phyloP scores from a whole-genome alignment of 2,329 filamentous ascomycete genomes.

The Sporothrix curviconia region DNA sequence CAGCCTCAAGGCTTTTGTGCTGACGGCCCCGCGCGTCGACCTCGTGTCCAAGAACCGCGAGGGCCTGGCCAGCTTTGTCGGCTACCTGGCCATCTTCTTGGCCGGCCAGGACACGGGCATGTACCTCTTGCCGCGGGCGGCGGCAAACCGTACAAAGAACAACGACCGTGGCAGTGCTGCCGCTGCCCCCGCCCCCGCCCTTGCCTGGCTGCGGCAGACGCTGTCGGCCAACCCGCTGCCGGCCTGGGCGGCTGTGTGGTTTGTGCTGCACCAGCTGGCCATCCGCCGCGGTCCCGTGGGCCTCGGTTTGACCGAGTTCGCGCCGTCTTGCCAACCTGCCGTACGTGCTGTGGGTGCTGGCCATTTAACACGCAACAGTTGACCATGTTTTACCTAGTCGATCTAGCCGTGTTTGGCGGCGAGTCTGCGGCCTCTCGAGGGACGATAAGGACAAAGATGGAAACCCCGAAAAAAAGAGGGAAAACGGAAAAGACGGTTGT shows the following conservation, averaged over 20 bases:
- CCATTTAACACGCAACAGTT: constrained; percentile 86
- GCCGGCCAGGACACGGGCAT: constrained; percentile 79
- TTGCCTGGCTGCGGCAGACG: neutral
- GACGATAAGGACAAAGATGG: too few species aligned
- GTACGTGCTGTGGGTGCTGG: constrained; percentile 87
- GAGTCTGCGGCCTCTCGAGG: constrained; percentile 45
- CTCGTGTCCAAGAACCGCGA: constrained; percentile 87
- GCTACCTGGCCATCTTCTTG: constrained; percentile 92
- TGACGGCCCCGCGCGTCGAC: constrained; percentile 71
- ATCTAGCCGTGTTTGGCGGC: constrained; percentile 70
- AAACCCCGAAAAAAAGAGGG: too few species aligned
- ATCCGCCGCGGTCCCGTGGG: constrained; percentile 59
- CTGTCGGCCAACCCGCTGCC: constrained; percentile 45
- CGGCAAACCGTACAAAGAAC: constrained; percentile 25
- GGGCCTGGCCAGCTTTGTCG: constrained; percentile 88
- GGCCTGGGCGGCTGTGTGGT: constrained; percentile 62
- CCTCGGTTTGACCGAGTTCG: constrained; percentile 69
- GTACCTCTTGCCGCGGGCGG: constrained; percentile 61
- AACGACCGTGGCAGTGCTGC: too few species aligned
- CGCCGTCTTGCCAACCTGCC: constrained; percentile 87
- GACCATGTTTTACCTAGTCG: constrained; percentile 68
- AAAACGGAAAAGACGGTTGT: constrained; percentile 54
- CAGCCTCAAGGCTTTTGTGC: constrained; percentile 71
- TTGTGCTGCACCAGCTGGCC: constrained; percentile 59
- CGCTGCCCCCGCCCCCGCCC: constrained; percentile 26